A percentile compares a stretch with the other conserved stretches of the same genome.
Evolutionary conservation across 2,329 filamentous ascomycete species (phyloP).

Genomic region (Beauveria sp.): DNA sequence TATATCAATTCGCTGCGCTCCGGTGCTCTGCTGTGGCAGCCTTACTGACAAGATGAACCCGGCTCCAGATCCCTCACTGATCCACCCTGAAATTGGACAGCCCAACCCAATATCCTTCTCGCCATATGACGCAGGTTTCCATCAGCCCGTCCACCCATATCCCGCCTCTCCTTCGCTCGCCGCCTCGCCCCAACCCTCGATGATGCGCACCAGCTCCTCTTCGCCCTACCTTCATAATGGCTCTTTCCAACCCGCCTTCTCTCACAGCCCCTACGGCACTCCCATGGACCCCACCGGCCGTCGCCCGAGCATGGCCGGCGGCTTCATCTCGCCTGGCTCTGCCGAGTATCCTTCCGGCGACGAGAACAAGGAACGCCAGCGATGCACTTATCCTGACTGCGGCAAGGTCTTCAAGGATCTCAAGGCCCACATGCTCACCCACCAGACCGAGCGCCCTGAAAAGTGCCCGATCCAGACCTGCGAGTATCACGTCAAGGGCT

Average conservation of each 20-base stretch:
- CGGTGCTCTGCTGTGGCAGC: constrained; percentile 1
- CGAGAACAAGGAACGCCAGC: constrained; percentile 59
- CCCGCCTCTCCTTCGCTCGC: constrained; percentile 59
- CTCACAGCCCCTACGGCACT: constrained; percentile 47
- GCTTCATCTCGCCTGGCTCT: constrained; percentile 56
- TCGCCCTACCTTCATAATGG: constrained; percentile 60
- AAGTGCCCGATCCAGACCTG: constrained; percentile 91
- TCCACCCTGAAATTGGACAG: constrained; percentile 47
- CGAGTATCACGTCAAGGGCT: constrained; percentile 88
- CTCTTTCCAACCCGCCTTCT: constrained; percentile 43
- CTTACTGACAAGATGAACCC: constrained; percentile 29
- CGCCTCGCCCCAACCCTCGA: constrained; percentile 39
- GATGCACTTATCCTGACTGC: constrained; percentile 78
- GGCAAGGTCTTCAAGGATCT: constrained; percentile 84
- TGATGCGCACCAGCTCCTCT: constrained; percentile 46
- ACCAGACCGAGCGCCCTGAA: constrained; percentile 82
- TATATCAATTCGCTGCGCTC: not conserved
- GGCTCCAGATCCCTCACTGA: constrained; percentile 45
- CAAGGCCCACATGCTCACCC: constrained; percentile 90
- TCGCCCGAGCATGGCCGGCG: constrained; percentile 58
- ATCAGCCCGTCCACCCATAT: constrained; percentile 39
- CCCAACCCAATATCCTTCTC: constrained; percentile 35
- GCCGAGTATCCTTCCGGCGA: constrained; percentile 54
- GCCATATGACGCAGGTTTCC: constrained; percentile 41
- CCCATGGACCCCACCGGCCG: constrained; percentile 42